A percentile compares a stretch with the other conserved stretches of the same genome.
Evolutionary conservation across 306 rosid species (phyloP).

Genomic region (Prunus padus): DNA sequence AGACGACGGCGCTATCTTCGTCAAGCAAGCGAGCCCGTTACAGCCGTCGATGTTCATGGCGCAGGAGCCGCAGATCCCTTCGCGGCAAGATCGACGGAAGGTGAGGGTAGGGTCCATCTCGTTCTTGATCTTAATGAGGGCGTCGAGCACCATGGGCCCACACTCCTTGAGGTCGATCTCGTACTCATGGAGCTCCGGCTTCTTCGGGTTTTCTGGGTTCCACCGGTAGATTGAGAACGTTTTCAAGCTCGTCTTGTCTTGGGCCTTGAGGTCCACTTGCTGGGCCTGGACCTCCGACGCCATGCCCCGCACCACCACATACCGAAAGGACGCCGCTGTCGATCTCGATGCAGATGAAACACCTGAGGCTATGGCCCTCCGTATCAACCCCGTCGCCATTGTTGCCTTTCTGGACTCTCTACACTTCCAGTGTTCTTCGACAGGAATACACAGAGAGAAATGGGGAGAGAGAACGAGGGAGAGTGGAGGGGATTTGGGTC

Average conservation of each 20-base stretch:
- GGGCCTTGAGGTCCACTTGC: slow-evolving; percentile 41
- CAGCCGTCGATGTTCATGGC: slow-evolving; percentile 99
- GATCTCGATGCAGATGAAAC: slow-evolving; percentile 24
- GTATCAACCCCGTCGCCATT: slow-evolving; percentile 70
- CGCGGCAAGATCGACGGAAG: slow-evolving; percentile 90
- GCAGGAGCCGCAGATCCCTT: slow-evolving; percentile 97
- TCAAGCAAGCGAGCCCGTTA: slow-evolving; percentile 86
- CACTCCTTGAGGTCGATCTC: slow-evolving; percentile 83
- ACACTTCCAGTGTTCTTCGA: not conserved
- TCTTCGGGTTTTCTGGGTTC: slow-evolving; percentile 71
- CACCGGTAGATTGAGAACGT: slow-evolving; percentile 94
- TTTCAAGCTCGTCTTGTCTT: slow-evolving; percentile 31
- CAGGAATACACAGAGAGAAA: not conserved
- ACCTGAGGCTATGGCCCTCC: slow-evolving; percentile 37
- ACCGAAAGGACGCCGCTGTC: slow-evolving; percentile 36
- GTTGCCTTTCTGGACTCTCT: not conserved
- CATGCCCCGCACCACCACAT: slow-evolving; percentile 41
- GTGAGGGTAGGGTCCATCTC: slow-evolving; percentile 80
- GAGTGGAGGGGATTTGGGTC: not conserved
- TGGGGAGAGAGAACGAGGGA: not conserved
- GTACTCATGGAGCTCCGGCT: slow-evolving; percentile 75
- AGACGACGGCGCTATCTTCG: slow-evolving; percentile 51
- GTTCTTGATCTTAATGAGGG: slow-evolving; percentile 89
- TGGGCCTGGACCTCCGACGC: slow-evolving; percentile 67
- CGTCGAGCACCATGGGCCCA: slow-evolving; percentile 99